Evolutionary conservation across 73 alveolate genomes (phyloP).

Genomic region (Paramecium pentaurelia): DNA sequence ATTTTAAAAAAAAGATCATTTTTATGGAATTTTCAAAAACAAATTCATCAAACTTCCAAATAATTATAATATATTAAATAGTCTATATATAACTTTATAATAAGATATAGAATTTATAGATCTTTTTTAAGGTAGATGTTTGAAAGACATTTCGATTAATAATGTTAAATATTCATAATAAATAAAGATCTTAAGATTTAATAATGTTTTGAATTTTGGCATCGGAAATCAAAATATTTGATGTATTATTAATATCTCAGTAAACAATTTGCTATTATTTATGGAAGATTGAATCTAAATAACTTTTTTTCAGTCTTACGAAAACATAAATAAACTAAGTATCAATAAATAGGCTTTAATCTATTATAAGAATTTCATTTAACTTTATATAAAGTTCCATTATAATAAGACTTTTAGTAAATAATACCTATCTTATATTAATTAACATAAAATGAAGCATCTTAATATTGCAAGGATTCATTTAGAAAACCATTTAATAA

Average conservation of each 20-base stretch:
- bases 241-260: not conserved
- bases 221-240: not conserved
- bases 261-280: not conserved
- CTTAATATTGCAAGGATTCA: not conserved
- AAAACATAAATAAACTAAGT: too few relatives aligned
- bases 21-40: not conserved
- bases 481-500: not conserved
- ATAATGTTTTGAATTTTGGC: not conserved
- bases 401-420: not conserved
- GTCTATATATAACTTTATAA: not conserved
- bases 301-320: not conserved
- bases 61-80: not conserved
- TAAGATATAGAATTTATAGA: not conserved
- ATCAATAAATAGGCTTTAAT: not conserved
- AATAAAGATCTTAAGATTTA: not conserved
- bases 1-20: not conserved
- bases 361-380: too few relatives aligned
- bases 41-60: not conserved
- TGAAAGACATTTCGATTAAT: not conserved
- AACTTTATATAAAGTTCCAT: not conserved
- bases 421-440: not conserved
- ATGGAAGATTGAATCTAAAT: not conserved
- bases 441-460: not conserved
- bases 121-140: not conserved
- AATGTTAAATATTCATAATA: not conserved